Evolutionary conservation across 139 green algal genomes (phyloP).

Genomic region (Diplosphaera chodatii): DNA sequence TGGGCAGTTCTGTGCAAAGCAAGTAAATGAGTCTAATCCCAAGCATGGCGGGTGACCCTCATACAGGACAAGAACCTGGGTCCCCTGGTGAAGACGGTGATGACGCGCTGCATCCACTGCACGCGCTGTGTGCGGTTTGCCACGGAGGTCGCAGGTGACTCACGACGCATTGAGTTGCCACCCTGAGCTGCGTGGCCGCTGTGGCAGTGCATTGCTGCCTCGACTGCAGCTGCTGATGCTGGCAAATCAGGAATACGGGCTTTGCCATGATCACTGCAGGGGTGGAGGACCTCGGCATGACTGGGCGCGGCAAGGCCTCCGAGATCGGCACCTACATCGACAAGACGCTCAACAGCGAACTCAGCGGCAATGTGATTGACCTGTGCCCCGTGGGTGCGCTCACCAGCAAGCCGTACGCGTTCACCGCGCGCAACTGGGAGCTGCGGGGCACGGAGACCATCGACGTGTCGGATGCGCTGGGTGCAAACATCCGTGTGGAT

Average conservation of each 20-base stretch:
- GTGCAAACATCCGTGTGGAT: slow-evolving; percentile 86
- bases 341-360: slow-evolving; percentile 82
- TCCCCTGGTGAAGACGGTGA: slow-evolving; percentile 96
- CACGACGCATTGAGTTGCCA: too few species aligned
- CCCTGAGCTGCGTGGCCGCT: too few species aligned
- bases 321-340: slow-evolving; percentile 97
- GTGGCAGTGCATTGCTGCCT: too few species aligned
- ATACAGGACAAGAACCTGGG: slow-evolving; percentile 92
- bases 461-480: slow-evolving; percentile 88
- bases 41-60: too few species aligned
- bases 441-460: slow-evolving; percentile 89
- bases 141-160: slow-evolving; percentile 79
- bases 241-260: too few species aligned
- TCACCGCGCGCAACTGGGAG: slow-evolving; percentile 96
- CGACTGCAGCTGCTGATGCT: too few species aligned
- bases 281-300: slow-evolving; percentile 91
- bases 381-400: slow-evolving; percentile 97
- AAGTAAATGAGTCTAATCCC: too few species aligned
- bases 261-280: too few species aligned
- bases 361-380: slow-evolving; percentile 97
- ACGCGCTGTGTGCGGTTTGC: slow-evolving; percentile 95
- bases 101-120: slow-evolving; percentile 95
- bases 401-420: slow-evolving; percentile 94
- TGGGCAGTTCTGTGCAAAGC: too few species aligned
- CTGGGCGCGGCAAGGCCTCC: slow-evolving; percentile 76